A percentile compares a stretch with the other conserved stretches of the same genome.
Conservation (phyloP, 2,329 filamentous ascomycete genomes). For the Aspergillus sp. region DNA sequence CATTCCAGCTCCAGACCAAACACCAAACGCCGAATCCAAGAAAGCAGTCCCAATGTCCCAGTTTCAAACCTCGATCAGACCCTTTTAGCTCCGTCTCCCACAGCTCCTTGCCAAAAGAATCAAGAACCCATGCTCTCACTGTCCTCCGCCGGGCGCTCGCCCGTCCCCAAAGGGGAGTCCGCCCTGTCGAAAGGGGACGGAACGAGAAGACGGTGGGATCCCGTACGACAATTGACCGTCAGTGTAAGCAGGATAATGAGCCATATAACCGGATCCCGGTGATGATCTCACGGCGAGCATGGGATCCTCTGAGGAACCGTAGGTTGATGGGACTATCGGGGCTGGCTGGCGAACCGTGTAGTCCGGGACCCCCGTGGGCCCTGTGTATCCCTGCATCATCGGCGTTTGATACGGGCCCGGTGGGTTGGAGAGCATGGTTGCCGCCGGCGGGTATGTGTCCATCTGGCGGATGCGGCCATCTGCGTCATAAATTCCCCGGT, state of each 20-base stretch:
- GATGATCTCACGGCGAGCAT: constrained; percentile 14
- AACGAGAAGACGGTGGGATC: constrained; percentile 21
- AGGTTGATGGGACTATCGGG: constrained; percentile 7
- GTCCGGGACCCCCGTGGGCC: constrained; percentile 26
- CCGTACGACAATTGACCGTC: constrained; percentile 25
- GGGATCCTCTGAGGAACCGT: constrained; percentile 10
- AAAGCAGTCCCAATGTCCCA: too few species aligned
- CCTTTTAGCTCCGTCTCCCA: too few species aligned
- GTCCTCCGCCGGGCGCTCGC: too few species aligned
- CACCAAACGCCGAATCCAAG: too few species aligned
- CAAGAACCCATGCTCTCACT: too few species aligned
- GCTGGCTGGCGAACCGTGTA: constrained; percentile 24
- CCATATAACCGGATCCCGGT: constrained; percentile 9
- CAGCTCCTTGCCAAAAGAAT: too few species aligned
- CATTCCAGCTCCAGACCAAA: too few species aligned
- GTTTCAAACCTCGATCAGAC: too few species aligned
- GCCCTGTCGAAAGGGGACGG: too few species aligned
- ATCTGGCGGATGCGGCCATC: constrained; percentile 30
- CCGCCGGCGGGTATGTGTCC: constrained; percentile 27
- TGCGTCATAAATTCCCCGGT: constrained; percentile 25
- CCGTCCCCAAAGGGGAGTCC: too few species aligned
- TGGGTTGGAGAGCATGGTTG: constrained; percentile 23
- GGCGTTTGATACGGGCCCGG: constrained; percentile 24
- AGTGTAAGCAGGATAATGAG: constrained; percentile 13
- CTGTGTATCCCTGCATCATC: constrained; percentile 26